Base-by-base conservation (phyloP, 2,329 filamentous ascomycete species). In the Aureobasidium subglaciale region DNA sequence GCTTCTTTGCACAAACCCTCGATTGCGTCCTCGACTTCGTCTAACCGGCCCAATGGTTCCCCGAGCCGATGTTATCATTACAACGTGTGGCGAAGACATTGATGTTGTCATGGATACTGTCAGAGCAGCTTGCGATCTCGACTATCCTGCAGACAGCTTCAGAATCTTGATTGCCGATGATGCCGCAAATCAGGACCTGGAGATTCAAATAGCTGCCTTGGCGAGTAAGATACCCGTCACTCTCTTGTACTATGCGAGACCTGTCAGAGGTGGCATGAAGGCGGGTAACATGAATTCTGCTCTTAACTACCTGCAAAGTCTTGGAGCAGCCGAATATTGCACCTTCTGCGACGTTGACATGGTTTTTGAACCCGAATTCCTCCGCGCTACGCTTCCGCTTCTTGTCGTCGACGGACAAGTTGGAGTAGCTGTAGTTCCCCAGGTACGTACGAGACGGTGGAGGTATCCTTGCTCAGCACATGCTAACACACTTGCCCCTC, bases 291-390 rank as follows among this genome's bases (percentile, higher is more conserved):
- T 55, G 50, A 55, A 55, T 4, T 25, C 50, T 16, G 50, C 50
- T 3, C 29, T 55, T n/a, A 43, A 55, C n/a, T 55, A 55, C 38
- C 22, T 55, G 3, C 24, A 55, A 27, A 34, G 30, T 22, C 38
- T 35, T 30, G 50, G 50, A 8, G 50, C 18, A 29, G 50, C 50
- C 10, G 50, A 55, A 4, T 55, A 18, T 15, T 55, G 50, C 30
- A 37, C 50, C n/a, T 55, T 55, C 30, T 34, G 29, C 24, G 50
- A 55, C 16, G 50, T 55, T 6, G 83, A 86, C 64, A 86, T 86
- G 83, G 84, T 85, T 64, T 79, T 81, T 6, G 80, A 84, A 64
- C 73, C 72, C 46, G 70, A 79, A 38, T 85, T 81, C 79, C 72
- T 85, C 15, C 78, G 81, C 29, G 77, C 78, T 20, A 65, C 81